Base-by-base conservation (phyloP, 148 eudicot species). In the Rhododendron ovatum region DNA sequence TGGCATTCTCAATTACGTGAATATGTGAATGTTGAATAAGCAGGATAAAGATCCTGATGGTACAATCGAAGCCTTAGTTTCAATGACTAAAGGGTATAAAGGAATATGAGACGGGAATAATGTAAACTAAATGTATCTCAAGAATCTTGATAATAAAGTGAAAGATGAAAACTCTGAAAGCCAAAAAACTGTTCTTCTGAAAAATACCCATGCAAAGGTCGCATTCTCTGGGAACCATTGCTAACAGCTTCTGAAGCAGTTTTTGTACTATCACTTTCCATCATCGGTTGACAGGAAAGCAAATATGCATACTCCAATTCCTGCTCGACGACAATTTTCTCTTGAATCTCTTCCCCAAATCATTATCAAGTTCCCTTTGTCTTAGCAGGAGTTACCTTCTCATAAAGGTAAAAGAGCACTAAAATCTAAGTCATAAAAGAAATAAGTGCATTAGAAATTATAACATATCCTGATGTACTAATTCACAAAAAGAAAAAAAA, bases 131-230 rank as follows among this genome's bases (percentile, higher is more conserved):
- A 30, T 71, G 76, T 71, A 71, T 71, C 20, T 12, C 33, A 30
- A 71, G 13, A 30, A 76, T 83, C 43, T 61, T 74, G 43, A 77
- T 26, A 82, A 57, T 69, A 43, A 80, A 73, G 41, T n/a, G 26
- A 77, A 71, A 79, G 74, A 39, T 82, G 82, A 76, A 53, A 82
- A 87, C 35, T 51, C 85, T 39, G 84, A 88, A 51, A 39, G 7
- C 15, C 14, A 47, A 61, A 78, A 18, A 77, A 67, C 81, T 51
- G 65, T 78, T 39, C 20, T 39, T 57, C 65, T 33, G 86, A 85
- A 79, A 53, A 22, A 74, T 93, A 96, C 98, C 98, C 98, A 81
- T 92, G 93, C 73, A 84, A 84, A 81, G 94, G 90, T 53, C 91
- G 94, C 88, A 86, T 91, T 89, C 91, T 92, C 84, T 92, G 91